Evolutionary conservation across 768 basidiomycete genomes (phyloP).

Genomic region (Lentinula sp.): DNA sequence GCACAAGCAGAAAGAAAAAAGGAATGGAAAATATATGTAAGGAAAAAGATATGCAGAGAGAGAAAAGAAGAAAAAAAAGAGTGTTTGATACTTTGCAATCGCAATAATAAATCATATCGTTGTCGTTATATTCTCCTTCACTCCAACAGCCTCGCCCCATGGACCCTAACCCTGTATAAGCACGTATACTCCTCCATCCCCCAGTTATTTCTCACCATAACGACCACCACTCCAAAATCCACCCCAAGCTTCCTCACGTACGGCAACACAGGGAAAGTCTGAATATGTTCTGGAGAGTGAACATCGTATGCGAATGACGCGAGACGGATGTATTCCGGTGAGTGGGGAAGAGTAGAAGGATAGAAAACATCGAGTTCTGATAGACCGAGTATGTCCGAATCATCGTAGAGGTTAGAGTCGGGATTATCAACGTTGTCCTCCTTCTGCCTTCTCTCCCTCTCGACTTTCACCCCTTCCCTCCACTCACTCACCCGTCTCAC

Average conservation of each 20-base stretch:
- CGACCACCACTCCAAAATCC: conserved; percentile 80
- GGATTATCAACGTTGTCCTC: conserved; percentile 24
- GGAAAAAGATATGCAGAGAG: no score
- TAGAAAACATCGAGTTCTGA: background rate
- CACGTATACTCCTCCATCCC: conserved; percentile 82
- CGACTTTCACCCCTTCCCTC: conserved; percentile 25
- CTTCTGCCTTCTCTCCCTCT: conserved; percentile 23
- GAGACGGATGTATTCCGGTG: conserved; percentile 47
- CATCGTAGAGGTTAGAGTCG: conserved; percentile 17
- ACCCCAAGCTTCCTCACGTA: conserved; percentile 66
- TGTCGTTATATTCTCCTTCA: conserved; percentile 12
- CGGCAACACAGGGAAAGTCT: conserved; percentile 71
- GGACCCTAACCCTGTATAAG: conserved; percentile 80
- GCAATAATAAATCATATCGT: no score
- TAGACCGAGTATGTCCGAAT: background rate
- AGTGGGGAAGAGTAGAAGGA: background rate
- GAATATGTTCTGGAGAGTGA: conserved; percentile 54
- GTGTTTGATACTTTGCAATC: no score
- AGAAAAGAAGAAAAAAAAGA: no score
- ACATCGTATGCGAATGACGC: conserved; percentile 62
- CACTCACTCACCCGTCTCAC: conserved; percentile 50
- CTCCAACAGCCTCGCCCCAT: conserved; percentile 40
- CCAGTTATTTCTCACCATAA: conserved; percentile 84
- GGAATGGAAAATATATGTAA: no score
- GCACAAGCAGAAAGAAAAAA: no score